Base-by-base conservation (phyloP, 2,329 filamentous ascomycete species). In the Cercospora zeina region DNA sequence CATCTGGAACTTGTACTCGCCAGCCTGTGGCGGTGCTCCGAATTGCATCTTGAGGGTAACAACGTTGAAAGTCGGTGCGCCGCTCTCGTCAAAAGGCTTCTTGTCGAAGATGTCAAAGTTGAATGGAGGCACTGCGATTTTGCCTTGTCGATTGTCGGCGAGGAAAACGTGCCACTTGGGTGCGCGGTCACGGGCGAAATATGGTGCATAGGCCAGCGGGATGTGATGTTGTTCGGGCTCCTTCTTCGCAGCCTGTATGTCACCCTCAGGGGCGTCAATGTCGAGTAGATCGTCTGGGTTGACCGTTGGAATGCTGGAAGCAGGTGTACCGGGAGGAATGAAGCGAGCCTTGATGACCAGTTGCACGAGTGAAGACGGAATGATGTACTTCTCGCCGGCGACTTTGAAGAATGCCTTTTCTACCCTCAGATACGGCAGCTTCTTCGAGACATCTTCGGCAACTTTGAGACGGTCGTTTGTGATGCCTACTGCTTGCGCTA, bases 401-500 rank as follows among this genome's bases (percentile, higher is more conserved):
- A 99, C 96, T 82, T 99, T 99, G 86, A 99, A 99, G 79, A 96
- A 99, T 7, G 92, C 91, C 79, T 92, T 96, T 72, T 91, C 91
- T 10, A 99, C 87, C 62, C 89, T 85, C 59, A 99, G 82, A 66
- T 87, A 85, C 1, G 95, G 95, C 30, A 99, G 83, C 77, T 97
- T 91, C 70, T 87, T 86, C 30, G 92, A 93, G 31, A 97, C 89
- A 51, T 79, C 78, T 63, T 96, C 82, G 37, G 89, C 89, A 45
- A 87, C 84, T 66, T 85, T 81, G 77, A 96, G 96, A 75, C 97
- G 86, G 63, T 85, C 77, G 68, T 91, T 87, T 4, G 84, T 87
- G 37, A 99, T 80, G 42, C 93, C 87, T 42, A 81, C 82, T 61
- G 87, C 81, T 67, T 88, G 88, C 50, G 95, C 84, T 19, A 88